A percentile compares a stretch with the other conserved stretches of the same genome.
Conservation (phyloP, 2,329 filamentous ascomycete species). For the Ophiostoma quercus region DNA sequence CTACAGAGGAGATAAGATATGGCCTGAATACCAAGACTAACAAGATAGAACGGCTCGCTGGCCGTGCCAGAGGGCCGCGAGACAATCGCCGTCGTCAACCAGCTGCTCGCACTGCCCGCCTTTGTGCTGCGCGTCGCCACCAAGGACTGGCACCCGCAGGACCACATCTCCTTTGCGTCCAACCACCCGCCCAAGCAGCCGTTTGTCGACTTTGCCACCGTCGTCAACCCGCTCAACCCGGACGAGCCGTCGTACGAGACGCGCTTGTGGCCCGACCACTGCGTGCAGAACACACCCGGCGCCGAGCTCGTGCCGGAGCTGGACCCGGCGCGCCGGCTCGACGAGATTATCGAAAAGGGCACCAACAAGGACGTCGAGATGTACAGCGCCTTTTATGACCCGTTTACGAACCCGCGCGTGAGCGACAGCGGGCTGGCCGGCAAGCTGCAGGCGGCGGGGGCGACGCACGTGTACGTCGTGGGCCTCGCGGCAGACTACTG, state of each 20-base stretch:
- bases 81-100: constrained; percentile 67
- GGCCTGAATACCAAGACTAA: too few species aligned
- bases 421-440: constrained; percentile 59
- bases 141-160: constrained; percentile 80
- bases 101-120: constrained; percentile 62
- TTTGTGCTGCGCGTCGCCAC: constrained; percentile 76
- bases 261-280: constrained; percentile 85
- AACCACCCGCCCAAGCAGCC: constrained; percentile 66
- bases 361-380: constrained; percentile 71
- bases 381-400: constrained; percentile 87
- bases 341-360: constrained; percentile 72
- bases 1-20: background rate
- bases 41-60: constrained; percentile 69
- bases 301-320: constrained; percentile 70
- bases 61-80: constrained; percentile 69
- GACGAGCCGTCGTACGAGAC: constrained; percentile 58
- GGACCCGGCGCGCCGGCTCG: constrained; percentile 49
- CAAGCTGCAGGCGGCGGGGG: constrained; percentile 47
- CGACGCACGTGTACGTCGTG: constrained; percentile 79
- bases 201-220: constrained; percentile 59
- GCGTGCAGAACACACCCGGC: constrained; percentile 68
- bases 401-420: constrained; percentile 59
- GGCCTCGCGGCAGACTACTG: constrained; percentile 89
- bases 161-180: constrained; percentile 83
- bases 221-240: constrained; percentile 62